phyloP scores from a whole-genome alignment of 805 yeast genomes.

The Sungouiozyma ichnusensis region DNA sequence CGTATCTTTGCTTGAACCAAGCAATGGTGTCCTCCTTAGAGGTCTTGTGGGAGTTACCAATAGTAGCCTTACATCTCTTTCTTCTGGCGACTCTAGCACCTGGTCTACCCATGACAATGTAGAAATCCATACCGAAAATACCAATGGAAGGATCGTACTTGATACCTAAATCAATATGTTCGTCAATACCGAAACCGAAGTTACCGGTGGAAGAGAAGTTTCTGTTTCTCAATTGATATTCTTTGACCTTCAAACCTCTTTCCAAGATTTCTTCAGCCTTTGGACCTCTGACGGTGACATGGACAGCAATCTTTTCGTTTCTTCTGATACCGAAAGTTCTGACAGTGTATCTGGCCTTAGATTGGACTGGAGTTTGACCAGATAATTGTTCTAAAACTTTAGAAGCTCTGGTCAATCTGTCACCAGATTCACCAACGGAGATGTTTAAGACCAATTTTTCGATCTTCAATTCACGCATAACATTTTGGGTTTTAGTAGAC shows the following conservation, averaged over 20 bases:
- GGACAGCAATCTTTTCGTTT: slow-evolving; percentile 99
- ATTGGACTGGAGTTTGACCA: slow-evolving; percentile 99
- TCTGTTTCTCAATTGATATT: slow-evolving; percentile 87
- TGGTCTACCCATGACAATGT: slow-evolving; percentile 98
- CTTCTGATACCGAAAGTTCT: slow-evolving; percentile 99
- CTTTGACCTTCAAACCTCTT: slow-evolving; percentile 99
- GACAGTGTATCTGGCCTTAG: slow-evolving; percentile 99
- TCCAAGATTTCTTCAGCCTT: slow-evolving; percentile 99
- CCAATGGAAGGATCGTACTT: slow-evolving; percentile 99
- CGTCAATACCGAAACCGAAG: slow-evolving; percentile 99
- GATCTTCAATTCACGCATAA: slow-evolving; percentile 98
- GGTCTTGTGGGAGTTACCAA: slow-evolving; percentile 91
- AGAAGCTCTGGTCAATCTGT: slow-evolving; percentile 99
- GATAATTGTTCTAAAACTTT: slow-evolving; percentile 99
- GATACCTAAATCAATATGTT: slow-evolving; percentile 99
- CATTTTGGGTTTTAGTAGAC: slow-evolving; percentile 66
- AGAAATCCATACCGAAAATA: slow-evolving; percentile 99
- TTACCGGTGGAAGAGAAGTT: slow-evolving; percentile 99
- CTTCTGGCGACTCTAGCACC: slow-evolving; percentile 98
- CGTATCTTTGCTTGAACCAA: slow-evolving; percentile 99
- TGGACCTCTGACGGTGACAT: slow-evolving; percentile 99
- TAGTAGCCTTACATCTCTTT: slow-evolving; percentile 82
- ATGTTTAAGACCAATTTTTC: slow-evolving; percentile 99
- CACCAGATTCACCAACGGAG: slow-evolving; percentile 99
- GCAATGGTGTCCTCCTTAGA: slow-evolving; percentile 86